phyloP scores from a whole-genome alignment of 2,329 filamentous ascomycete species.

The Uncinocarpus reesii region DNA sequence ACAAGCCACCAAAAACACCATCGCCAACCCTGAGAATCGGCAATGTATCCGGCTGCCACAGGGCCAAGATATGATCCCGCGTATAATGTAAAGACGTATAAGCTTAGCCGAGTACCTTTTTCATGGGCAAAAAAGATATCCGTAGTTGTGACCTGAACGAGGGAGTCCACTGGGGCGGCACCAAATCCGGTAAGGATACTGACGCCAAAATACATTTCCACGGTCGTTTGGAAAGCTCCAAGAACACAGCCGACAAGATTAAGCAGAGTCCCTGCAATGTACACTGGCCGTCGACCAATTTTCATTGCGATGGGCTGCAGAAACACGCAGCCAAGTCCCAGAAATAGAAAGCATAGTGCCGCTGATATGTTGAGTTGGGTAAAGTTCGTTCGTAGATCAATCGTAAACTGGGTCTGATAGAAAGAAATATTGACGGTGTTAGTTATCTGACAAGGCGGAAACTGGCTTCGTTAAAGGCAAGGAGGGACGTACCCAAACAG shows the following conservation, averaged over 20 bases:
- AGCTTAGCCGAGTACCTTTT: slow-evolving; percentile 33
- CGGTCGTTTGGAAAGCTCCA: slow-evolving; percentile 13
- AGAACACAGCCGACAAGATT: slow-evolving; percentile 13
- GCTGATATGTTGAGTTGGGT: slow-evolving; percentile 12
- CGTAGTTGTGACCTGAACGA: slow-evolving; percentile 40
- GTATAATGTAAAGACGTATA: slow-evolving; percentile 39
- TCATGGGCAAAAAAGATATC: slow-evolving; percentile 41
- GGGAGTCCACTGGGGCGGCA: slow-evolving; percentile 40
- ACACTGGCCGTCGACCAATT: slow-evolving; percentile 16
- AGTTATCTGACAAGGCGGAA: background rate
- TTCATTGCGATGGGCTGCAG: slow-evolving; percentile 18
- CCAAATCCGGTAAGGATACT: slow-evolving; percentile 26
- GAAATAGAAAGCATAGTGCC: slow-evolving; percentile 15
- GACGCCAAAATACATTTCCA: slow-evolving; percentile 11
- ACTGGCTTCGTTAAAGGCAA: background rate
- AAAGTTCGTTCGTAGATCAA: slow-evolving; percentile 15
- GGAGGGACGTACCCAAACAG: slow-evolving; percentile 14
- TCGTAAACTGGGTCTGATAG: slow-evolving; percentile 14
- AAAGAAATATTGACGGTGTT: background rate
- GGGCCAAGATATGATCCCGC: slow-evolving; percentile 38
- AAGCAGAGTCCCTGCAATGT: slow-evolving; percentile 13
- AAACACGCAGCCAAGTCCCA: slow-evolving; percentile 14
- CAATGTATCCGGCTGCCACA: slow-evolving; percentile 25
- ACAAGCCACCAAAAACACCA: slow-evolving; percentile 43
- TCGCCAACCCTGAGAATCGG: slow-evolving; percentile 38